These are phyloP conservation scores for Dioszegia aurantiaca DNA, from an alignment of 768 basidiomycete genomes.

Conservation along the genomic window DNA sequence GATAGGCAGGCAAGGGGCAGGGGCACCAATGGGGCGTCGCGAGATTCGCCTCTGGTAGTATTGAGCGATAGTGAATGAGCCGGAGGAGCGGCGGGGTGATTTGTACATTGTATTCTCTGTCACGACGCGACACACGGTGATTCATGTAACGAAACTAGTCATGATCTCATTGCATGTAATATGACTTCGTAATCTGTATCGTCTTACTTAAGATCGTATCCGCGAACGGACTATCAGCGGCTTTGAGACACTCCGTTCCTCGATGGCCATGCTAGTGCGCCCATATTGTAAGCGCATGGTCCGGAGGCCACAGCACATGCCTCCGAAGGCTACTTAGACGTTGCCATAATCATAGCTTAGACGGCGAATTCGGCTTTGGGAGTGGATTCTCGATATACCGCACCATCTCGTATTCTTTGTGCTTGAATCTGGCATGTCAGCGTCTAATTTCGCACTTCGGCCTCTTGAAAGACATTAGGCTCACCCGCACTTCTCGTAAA, in stretches of 20 bases:
- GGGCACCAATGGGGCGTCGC: constrained; percentile 15
- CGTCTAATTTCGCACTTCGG: not conserved
- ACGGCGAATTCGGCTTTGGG: not conserved
- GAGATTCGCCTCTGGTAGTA: constrained; percentile 32
- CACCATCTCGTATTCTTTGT: constrained; percentile 92
- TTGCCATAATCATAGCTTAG: constrained; percentile 2
- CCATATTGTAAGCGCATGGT: too few species aligned
- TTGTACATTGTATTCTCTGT: not conserved
- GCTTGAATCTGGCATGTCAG: constrained; percentile 55
- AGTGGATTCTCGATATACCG: constrained; percentile 40
- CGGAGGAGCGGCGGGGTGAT: too few species aligned
- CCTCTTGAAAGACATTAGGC: not conserved
- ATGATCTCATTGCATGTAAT: too few species aligned
- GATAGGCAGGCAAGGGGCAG: constrained; percentile 30
- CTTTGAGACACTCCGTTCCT: too few species aligned
- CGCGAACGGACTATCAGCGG: too few species aligned
- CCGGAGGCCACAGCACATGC: too few species aligned
- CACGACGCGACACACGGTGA: too few species aligned
- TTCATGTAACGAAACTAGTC: not conserved
- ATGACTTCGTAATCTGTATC: too few species aligned
- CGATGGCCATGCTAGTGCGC: too few species aligned
- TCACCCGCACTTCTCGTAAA: constrained; percentile 82
- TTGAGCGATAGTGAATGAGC: constrained; percentile 28
- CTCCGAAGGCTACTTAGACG: too few species aligned
- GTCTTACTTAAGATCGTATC: too few species aligned